Evolutionary conservation across 2,329 filamentous ascomycete genomes (phyloP).

Genomic region (Fusarium sp.): DNA sequence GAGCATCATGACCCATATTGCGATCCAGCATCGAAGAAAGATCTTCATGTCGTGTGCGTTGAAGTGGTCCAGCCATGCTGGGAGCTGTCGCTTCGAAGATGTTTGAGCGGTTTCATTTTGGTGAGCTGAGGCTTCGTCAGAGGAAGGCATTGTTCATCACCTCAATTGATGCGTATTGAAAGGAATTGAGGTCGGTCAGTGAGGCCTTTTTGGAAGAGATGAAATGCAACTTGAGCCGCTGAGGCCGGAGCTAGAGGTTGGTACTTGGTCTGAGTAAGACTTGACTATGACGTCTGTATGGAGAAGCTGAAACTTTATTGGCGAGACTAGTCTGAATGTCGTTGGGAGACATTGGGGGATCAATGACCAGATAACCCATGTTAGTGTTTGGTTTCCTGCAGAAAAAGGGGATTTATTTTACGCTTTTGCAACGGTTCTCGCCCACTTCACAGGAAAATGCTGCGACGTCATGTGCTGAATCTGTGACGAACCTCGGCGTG

Average conservation of each 20-base stretch:
- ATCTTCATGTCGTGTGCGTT: conserved; percentile 60
- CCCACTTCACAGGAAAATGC: accelerated
- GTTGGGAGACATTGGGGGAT: neutral
- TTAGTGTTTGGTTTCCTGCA: no score
- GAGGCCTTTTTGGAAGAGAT: neutral
- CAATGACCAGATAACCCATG: no score
- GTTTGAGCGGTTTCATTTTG: neutral
- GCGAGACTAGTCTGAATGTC: conserved; percentile 1
- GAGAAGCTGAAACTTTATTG: neutral
- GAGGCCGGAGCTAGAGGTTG: conserved; percentile 1
- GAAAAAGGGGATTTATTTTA: no score
- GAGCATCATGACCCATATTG: conserved; percentile 58
- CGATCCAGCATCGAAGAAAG: conserved; percentile 59
- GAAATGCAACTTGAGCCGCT: neutral
- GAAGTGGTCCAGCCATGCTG: conserved; percentile 58
- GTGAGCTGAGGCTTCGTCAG: neutral
- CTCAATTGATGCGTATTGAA: neutral
- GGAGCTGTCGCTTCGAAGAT: conserved; percentile 23
- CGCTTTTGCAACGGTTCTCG: no score
- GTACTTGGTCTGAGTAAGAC: neutral
- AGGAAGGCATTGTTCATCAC: conserved; percentile 2
- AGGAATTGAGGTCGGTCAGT: neutral
- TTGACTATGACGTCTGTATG: conserved; percentile 14
- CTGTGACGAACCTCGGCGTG: neutral
- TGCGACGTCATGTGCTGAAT: neutral